Conservation (phyloP, 2,329 filamentous ascomycete species). For the Alternaria triticimaculans region DNA sequence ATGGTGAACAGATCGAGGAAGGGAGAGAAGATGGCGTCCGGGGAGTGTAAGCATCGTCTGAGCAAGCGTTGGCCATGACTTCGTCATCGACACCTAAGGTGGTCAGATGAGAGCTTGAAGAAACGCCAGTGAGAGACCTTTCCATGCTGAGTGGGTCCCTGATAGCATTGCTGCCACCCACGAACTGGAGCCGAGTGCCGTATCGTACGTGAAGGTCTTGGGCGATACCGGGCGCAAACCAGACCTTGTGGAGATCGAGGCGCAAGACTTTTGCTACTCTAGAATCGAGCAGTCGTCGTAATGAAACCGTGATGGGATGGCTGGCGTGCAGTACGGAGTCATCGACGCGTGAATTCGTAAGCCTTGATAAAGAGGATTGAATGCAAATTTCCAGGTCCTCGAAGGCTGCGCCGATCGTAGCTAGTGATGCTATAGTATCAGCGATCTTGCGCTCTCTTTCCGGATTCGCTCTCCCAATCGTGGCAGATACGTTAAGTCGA, state of each 20-base stretch:
- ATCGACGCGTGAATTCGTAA: slow-evolving; percentile 22
- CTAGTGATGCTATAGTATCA: slow-evolving; percentile 13
- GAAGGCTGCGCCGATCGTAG: slow-evolving; percentile 18
- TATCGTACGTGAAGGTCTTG: slow-evolving; percentile 8
- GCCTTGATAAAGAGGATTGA: slow-evolving; percentile 13
- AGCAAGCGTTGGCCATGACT: slow-evolving; percentile 1
- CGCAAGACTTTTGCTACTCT: slow-evolving; percentile 8
- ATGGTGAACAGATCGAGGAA: slow-evolving; percentile 15
- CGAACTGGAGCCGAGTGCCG: slow-evolving; percentile 13
- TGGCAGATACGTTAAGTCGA: slow-evolving; percentile 11
- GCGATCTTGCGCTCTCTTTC: slow-evolving; percentile 12
- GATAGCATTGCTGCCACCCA: neutral
- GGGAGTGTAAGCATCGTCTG: neutral
- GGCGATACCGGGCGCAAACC: slow-evolving; percentile 22
- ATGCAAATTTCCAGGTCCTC: slow-evolving; percentile 16
- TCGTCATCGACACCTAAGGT: slow-evolving; percentile 13
- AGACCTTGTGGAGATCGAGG: slow-evolving; percentile 14
- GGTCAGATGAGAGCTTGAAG: slow-evolving; percentile 11
- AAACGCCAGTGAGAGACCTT: slow-evolving; percentile 8
- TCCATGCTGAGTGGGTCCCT: neutral
- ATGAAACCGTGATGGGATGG: slow-evolving; percentile 22
- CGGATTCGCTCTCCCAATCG: slow-evolving; percentile 2
- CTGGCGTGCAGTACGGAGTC: slow-evolving; percentile 20
- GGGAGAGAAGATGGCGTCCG: slow-evolving; percentile 9
- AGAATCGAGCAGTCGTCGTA: slow-evolving; percentile 15